Evolutionary conservation across 306 rosid species (phyloP).

Genomic region (Macrotyloma uniflorum): DNA sequence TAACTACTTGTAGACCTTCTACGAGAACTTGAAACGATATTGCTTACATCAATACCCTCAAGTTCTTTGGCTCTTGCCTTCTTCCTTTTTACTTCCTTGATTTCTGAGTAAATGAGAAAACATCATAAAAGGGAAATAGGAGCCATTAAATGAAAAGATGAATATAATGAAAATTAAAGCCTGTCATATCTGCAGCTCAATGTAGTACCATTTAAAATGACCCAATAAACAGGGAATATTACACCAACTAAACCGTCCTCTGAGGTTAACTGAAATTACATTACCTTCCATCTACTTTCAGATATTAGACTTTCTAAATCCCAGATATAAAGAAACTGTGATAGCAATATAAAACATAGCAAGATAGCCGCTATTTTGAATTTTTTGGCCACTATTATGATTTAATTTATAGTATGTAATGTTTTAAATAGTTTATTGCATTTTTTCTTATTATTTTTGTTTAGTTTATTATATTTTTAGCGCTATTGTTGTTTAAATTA

Average conservation of each 20-base stretch:
- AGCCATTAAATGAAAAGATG: constrained; percentile 18
- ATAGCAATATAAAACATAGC: neutral
- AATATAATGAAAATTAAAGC: constrained; percentile 15
- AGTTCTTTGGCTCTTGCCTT: constrained; percentile 94
- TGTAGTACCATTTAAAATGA: constrained; percentile 19
- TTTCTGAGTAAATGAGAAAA: constrained; percentile 57
- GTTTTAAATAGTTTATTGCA: neutral
- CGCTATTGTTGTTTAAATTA: neutral
- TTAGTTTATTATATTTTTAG: neutral
- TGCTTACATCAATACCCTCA: constrained; percentile 93
- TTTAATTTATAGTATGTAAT: no score
- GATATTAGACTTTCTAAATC: neutral
- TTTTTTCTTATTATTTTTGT: neutral
- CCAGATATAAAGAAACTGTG: neutral
- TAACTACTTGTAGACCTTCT: constrained; percentile 76
- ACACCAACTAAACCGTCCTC: neutral
- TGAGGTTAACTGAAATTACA: constrained; percentile 6
- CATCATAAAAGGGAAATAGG: neutral
- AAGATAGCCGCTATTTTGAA: neutral
- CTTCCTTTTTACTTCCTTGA: constrained; percentile 79
- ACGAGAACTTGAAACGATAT: constrained; percentile 86
- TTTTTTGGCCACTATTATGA: no score
- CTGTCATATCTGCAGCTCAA: constrained; percentile 7
- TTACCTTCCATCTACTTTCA: constrained; percentile 2
- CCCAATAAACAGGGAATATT: neutral